These are phyloP conservation scores for Microcera coccophila DNA, from an alignment of 2,329 filamentous ascomycete genomes.

Conservation along the genomic window DNA sequence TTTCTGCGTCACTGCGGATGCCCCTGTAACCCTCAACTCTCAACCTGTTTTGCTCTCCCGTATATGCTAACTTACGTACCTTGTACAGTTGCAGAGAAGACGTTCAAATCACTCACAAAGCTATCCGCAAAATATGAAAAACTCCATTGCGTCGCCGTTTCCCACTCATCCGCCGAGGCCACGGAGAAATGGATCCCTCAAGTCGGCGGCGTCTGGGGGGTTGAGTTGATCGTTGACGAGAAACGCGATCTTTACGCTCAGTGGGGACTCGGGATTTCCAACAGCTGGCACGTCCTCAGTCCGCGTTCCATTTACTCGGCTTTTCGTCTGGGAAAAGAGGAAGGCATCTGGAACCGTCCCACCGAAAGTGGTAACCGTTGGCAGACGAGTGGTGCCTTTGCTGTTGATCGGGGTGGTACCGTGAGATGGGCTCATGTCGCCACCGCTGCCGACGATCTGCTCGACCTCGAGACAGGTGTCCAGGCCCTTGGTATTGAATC, in stretches of 20 bases:
- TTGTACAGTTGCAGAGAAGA: conserved; percentile 61
- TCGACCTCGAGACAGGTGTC: conserved; percentile 29
- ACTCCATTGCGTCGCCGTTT: conserved; percentile 58
- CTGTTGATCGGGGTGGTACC: conserved; percentile 33
- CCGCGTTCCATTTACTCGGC: conserved; percentile 56
- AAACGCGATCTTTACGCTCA: conserved; percentile 57
- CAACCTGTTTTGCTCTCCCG: background rate
- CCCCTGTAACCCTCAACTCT: conserved; percentile 52
- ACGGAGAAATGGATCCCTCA: conserved; percentile 56
- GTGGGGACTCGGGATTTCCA: conserved; percentile 62
- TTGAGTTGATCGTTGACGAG: conserved; percentile 58
- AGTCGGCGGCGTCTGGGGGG: conserved; percentile 54
- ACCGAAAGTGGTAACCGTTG: conserved; percentile 64
- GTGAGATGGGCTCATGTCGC: conserved; percentile 31
- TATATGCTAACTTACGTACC: too few species aligned
- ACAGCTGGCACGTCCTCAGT: conserved; percentile 59
- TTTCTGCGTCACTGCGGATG: conserved; percentile 73
- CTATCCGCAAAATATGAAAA: conserved; percentile 47
- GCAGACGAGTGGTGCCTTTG: conserved; percentile 66
- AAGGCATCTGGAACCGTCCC: conserved; percentile 63
- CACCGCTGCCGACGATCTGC: conserved; percentile 30
- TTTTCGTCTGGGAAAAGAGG: conserved; percentile 54
- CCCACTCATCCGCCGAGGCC: conserved; percentile 51
- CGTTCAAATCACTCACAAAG: conserved; percentile 52
- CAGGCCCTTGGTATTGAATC: conserved; percentile 21